A percentile compares a stretch with the other conserved stretches of the same genome.
Conservation (phyloP, 2,329 filamentous ascomycete genomes). For the Plenodomus biglobosus region DNA sequence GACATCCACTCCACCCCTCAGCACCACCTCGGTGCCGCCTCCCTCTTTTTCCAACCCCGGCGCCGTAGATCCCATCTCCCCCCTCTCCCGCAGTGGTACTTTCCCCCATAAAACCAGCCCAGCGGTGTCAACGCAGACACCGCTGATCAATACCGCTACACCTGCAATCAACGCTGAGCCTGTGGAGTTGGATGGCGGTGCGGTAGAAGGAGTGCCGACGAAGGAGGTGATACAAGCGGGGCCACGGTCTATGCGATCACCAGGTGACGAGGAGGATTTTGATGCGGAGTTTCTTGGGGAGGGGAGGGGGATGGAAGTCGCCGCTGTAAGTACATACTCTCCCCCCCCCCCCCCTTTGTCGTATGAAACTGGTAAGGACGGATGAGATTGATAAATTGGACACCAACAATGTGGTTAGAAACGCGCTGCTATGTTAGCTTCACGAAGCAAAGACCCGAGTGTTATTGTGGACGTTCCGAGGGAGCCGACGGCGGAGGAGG, state of each 20-base stretch:
- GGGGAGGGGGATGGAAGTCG: slow-evolving; percentile 13
- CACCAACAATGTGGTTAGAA: slow-evolving; percentile 27
- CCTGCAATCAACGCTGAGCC: slow-evolving; percentile 49
- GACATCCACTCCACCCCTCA: slow-evolving; percentile 19
- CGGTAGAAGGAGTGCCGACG: slow-evolving; percentile 22
- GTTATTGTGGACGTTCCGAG: slow-evolving; percentile 51
- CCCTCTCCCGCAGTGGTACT: slow-evolving; percentile 18
- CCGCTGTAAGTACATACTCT: too few relatives aligned
- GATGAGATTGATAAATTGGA: too few relatives aligned
- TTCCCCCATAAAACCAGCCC: slow-evolving; percentile 34
- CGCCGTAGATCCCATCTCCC: slow-evolving; percentile 20
- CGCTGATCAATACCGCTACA: slow-evolving; percentile 43
- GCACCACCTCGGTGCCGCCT: slow-evolving; percentile 3
- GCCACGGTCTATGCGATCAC: slow-evolving; percentile 8
- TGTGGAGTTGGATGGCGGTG: slow-evolving; percentile 47
- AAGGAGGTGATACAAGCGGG: slow-evolving; percentile 1
- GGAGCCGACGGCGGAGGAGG: slow-evolving; percentile 49
- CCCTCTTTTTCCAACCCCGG: not conserved
- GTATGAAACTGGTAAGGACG: too few relatives aligned
- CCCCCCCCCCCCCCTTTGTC: too few relatives aligned
- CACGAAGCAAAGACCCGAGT: slow-evolving; percentile 46
- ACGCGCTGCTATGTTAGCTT: slow-evolving; percentile 42
- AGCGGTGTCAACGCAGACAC: slow-evolving; percentile 26
- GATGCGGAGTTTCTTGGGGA: slow-evolving; percentile 34
- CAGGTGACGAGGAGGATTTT: slow-evolving; percentile 32